These are phyloP conservation scores for Paxillus rubicundulus DNA, from an alignment of 768 basidiomycete genomes.

Conservation along the genomic window DNA sequence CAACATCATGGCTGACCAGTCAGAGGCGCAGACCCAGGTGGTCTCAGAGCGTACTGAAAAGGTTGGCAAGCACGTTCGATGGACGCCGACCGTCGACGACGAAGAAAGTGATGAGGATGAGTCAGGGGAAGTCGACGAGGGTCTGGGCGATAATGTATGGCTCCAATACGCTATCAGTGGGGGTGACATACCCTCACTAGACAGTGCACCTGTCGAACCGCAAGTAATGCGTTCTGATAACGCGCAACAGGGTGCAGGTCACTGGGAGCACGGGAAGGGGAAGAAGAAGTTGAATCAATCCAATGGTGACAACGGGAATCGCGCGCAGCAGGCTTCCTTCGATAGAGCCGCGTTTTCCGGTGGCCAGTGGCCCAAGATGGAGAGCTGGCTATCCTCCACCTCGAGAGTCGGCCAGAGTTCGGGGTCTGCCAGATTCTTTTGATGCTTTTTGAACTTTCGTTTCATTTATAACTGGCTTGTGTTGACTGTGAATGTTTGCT, in stretches of 20 bases:
- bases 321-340: constrained; percentile 24
- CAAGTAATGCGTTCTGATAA: constrained; percentile 1
- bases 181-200: constrained; percentile 16
- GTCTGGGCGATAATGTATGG: constrained; percentile 24
- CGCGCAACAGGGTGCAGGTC: constrained; percentile 4
- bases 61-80: constrained; percentile 19
- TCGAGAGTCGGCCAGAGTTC: constrained; percentile 29
- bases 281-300: constrained; percentile 19
- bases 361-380: constrained; percentile 35
- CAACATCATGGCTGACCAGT: constrained; percentile 21
- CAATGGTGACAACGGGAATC: constrained; percentile 18
- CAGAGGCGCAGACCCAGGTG: constrained; percentile 8
- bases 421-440: constrained; percentile 31
- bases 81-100: constrained; percentile 20
- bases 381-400: constrained; percentile 31
- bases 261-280: constrained; percentile 25
- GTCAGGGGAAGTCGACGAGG: constrained; percentile 13
- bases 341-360: constrained; percentile 27
- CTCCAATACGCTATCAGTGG: constrained; percentile 32
- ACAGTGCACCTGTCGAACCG: constrained; percentile 2
- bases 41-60: constrained; percentile 5
- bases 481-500: neutral
- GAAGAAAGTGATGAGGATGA: constrained; percentile 26
- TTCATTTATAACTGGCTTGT: neutral
- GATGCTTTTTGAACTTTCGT: constrained; percentile 8